These are phyloP conservation scores for Chaetomium fimeti DNA, from an alignment of 495 filamentous ascomycete species.

Conservation along the genomic window DNA sequence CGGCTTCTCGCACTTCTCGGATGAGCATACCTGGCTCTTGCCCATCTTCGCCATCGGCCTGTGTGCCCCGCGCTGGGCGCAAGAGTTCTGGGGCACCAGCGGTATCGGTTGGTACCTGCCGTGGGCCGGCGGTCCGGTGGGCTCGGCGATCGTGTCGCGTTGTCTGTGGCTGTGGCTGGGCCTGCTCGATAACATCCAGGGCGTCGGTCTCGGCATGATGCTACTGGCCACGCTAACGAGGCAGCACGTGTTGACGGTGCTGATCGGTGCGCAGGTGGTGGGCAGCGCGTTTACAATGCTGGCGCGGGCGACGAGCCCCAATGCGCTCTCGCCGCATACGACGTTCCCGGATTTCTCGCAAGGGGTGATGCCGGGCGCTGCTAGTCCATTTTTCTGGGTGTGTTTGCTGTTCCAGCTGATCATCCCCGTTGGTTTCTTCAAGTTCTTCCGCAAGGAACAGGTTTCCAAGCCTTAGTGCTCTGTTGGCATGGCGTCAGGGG, in stretches of 20 bases:
- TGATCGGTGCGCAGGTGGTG: constrained; percentile 57
- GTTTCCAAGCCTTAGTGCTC: constrained; percentile 59
- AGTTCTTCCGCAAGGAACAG: constrained; percentile 72
- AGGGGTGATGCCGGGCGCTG: constrained; percentile 47
- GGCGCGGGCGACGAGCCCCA: constrained; percentile 57
- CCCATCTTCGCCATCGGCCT: constrained; percentile 67
- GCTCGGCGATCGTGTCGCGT: constrained; percentile 53
- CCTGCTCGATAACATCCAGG: constrained; percentile 61
- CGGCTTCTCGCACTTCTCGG: constrained; percentile 50
- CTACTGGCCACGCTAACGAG: constrained; percentile 61
- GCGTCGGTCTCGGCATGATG: constrained; percentile 63
- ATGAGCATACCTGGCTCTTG: constrained; percentile 61
- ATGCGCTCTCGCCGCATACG: constrained; percentile 59
- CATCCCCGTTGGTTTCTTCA: constrained; percentile 64
- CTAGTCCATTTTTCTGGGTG: constrained; percentile 65
- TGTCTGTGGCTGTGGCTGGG: constrained; percentile 66
- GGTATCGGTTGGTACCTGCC: constrained; percentile 60
- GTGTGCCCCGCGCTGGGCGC: constrained; percentile 62
- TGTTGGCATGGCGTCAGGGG: background rate
- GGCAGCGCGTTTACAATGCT: constrained; percentile 57
- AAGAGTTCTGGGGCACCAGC: constrained; percentile 63
- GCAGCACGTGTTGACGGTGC: constrained; percentile 56
- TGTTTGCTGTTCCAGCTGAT: constrained; percentile 59
- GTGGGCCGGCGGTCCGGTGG: constrained; percentile 53
- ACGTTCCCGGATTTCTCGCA: constrained; percentile 61